Percentiles rank a stretch among this genome's conserved stretches.
phyloP scores from a whole-genome alignment of 768 basidiomycete species.

The Rhizopogon vinicolor region DNA sequence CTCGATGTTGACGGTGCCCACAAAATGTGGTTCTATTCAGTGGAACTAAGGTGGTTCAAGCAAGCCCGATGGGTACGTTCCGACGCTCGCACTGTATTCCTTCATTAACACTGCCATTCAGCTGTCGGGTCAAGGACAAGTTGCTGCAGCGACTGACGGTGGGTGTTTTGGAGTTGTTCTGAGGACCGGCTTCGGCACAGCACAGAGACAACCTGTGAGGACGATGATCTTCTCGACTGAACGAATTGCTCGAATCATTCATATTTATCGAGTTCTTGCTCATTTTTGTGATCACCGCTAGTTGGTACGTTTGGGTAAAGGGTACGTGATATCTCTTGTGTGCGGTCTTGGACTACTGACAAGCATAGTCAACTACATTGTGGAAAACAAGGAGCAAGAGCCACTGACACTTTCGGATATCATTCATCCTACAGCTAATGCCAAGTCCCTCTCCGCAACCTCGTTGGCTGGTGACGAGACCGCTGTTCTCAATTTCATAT shows the following conservation, averaged over 20 bases:
- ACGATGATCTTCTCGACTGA: constrained; percentile 99
- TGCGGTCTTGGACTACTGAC: too few relatives aligned
- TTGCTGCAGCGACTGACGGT: constrained; percentile 66
- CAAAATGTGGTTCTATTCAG: constrained; percentile 89
- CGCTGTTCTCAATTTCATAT: constrained; percentile 51
- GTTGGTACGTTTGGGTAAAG: constrained; percentile 98
- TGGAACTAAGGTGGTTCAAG: constrained; percentile 93
- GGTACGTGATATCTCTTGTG: constrained; percentile 42
- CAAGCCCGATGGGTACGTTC: constrained; percentile 40
- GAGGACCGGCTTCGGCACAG: constrained; percentile 95
- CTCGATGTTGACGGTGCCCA: constrained; percentile 86
- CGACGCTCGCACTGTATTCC: too few relatives aligned
- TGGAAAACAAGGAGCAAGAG: too few relatives aligned
- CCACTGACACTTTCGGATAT: constrained; percentile 46
- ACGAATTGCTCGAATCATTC: constrained; percentile 93
- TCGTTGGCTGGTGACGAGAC: constrained; percentile 34
- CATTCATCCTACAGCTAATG: constrained; percentile 59
- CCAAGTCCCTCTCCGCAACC: constrained; percentile 41
- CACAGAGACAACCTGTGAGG: constrained; percentile 93
- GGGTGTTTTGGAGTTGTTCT: constrained; percentile 92
- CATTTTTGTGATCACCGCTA: constrained; percentile 95
- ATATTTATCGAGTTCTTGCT: constrained; percentile 97
- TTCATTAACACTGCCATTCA: background rate
- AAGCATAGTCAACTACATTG: too few relatives aligned
- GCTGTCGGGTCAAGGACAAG: constrained; percentile 14